A percentile compares a stretch with the other conserved stretches of the same genome.
Conservation (phyloP, 2,329 filamentous ascomycete species). For the Cladophialophora chaetospira region DNA sequence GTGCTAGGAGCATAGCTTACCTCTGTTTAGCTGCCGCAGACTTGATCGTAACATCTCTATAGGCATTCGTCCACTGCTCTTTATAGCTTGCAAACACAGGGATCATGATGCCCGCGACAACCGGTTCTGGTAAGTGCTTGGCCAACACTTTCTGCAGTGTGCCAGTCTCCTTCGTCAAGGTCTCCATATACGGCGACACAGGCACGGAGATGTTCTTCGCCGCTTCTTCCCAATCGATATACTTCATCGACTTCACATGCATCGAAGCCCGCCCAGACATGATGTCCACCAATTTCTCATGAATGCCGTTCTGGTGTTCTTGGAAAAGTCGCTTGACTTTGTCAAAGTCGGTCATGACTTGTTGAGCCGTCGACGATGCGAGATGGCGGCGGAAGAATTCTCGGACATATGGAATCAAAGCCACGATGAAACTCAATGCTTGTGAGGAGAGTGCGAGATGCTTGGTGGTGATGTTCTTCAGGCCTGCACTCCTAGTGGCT, state of each 20-base stretch:
- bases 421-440: constrained; percentile 81
- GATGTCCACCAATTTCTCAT: constrained; percentile 90
- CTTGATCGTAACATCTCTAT: constrained; percentile 65
- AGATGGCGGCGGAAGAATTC: constrained; percentile 84
- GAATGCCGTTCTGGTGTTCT: constrained; percentile 87
- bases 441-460: constrained; percentile 91
- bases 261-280: constrained; percentile 76
- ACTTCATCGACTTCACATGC: constrained; percentile 74
- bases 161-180: constrained; percentile 78
- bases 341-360: constrained; percentile 78
- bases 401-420: constrained; percentile 83
- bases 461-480: constrained; percentile 96
- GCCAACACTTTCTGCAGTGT: constrained; percentile 81
- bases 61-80: constrained; percentile 73
- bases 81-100: constrained; percentile 82
- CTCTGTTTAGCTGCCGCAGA: constrained; percentile 70
- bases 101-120: constrained; percentile 79
- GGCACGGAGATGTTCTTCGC: constrained; percentile 46
- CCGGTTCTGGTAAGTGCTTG: constrained; percentile 76
- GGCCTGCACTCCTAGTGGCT: constrained; percentile 80
- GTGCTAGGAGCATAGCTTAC: constrained; percentile 52
- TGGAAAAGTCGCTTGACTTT: constrained; percentile 80
- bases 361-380: constrained; percentile 51
- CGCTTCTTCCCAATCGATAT: constrained; percentile 69
- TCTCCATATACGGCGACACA: constrained; percentile 79